Conservation (phyloP, 2,329 filamentous ascomycete species). For the Madurella mycetomatis region DNA sequence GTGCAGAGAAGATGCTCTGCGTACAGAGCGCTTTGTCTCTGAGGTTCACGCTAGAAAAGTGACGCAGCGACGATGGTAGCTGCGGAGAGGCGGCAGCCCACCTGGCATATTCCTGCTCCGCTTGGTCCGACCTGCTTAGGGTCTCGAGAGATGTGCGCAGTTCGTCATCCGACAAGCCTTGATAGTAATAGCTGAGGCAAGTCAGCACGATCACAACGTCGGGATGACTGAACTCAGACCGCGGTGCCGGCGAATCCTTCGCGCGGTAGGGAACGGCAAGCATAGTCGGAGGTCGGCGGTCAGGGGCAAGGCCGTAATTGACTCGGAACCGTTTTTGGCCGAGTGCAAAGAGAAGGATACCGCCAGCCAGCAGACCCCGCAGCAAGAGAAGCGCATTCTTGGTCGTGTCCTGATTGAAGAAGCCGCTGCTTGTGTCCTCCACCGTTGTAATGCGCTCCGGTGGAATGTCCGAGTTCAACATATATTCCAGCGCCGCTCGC, state of each 20-base stretch:
- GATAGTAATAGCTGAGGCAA: constrained; percentile 63
- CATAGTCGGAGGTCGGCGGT: constrained; percentile 39
- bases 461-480: constrained; percentile 35
- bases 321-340: constrained; percentile 63
- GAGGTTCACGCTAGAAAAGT: constrained; percentile 53
- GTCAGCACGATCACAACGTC: constrained; percentile 63
- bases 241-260: constrained; percentile 58
- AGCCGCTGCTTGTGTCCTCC: constrained; percentile 29
- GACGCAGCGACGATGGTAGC: constrained; percentile 44
- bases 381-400: constrained; percentile 48
- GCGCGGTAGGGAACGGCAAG: constrained; percentile 59
- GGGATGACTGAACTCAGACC: constrained; percentile 64
- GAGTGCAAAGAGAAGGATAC: constrained; percentile 57
- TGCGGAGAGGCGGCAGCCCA: constrained; percentile 43
- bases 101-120: constrained; percentile 50
- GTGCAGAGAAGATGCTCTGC: constrained; percentile 45
- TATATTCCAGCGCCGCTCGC: constrained; percentile 31
- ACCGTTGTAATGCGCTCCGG: constrained; percentile 31
- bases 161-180: constrained; percentile 48
- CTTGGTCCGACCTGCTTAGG: constrained; percentile 53
- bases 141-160: constrained; percentile 46
- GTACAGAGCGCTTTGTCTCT: constrained; percentile 48
- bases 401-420: constrained; percentile 36
- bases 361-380: constrained; percentile 57
- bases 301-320: constrained; percentile 55